Base-by-base conservation (phyloP, 352 stramenopile genomes). In the Globisporangium rhizosaccharum region DNA sequence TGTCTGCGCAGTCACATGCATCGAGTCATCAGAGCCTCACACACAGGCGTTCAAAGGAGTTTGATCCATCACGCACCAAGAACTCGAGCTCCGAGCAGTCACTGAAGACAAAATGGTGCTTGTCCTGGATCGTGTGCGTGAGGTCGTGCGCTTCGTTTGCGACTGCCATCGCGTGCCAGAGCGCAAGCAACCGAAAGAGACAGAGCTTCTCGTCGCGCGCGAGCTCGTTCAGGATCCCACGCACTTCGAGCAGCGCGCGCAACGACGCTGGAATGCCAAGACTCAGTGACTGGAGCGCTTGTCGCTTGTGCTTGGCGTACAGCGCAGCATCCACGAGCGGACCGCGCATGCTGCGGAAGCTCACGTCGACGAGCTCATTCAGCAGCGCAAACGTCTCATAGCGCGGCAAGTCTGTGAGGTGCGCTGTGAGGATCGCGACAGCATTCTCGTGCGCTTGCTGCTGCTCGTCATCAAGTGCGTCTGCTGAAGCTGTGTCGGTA, bases 271-370 rank as follows among this genome's bases (percentile, higher is more conserved):
- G 51, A 36, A 56, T 56, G 18, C 20, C 33, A 20, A 56, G 33
- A 47, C 36, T 56, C 33, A 56, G n/a, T 20, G 51, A 26, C 33
- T 68, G 55, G 6, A 88, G 61, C 11, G 71, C 62, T 10, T 88
- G 52, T 20, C 63, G 18, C 49, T 71, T 79, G 57, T 87, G 67
- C n/a, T 66, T 66, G 0, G 61, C 66, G 48, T 88, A 90, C 18
- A 84, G 53, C 18, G 71, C 59, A 18, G 76, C 33, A 0, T 68
- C 60, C 12, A 90, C 68, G 23, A 90, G 55, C 1, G 81, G 63
- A 0, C 79, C 74, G 39, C 79, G 77, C n/a, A 90, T 63, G 54
- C 83, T 90, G 49, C 67, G 71, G 57, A 87, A 87, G 48, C 81
- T 87, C 53, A 90, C 74, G 53, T 85, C 73, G 7, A 90, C 56